Conservation (phyloP, 164 flowering plant genomes). For the Kalanchoe fedtschenkoi region DNA sequence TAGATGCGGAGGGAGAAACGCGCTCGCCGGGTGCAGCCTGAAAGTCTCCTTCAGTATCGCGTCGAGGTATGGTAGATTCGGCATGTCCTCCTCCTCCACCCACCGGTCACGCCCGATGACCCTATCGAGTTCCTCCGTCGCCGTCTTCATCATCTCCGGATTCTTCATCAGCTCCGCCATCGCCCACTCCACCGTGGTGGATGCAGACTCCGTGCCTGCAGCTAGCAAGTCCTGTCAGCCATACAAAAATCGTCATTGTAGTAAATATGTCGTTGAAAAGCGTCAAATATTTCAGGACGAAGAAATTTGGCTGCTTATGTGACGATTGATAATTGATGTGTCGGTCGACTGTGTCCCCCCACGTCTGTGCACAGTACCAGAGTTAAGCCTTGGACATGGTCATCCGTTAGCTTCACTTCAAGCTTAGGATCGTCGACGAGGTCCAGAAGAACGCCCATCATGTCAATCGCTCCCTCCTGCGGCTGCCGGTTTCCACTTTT, state of each 20-base stretch:
- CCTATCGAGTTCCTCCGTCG: conserved; percentile 16
- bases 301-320: no score
- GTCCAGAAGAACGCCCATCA: conserved; percentile 66
- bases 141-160: conserved; percentile 13
- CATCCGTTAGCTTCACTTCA: conserved; percentile 54
- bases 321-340: no score
- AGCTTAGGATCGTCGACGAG: conserved; percentile 59
- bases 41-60: conserved; percentile 17
- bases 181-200: no score
- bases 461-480: conserved; percentile 38
- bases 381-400: conserved; percentile 49
- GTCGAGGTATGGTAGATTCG: conserved; percentile 11
- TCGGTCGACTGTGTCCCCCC: no score
- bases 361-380: conserved; percentile 31
- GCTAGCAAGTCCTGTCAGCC: conserved; percentile 52
- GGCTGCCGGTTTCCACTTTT: conserved; percentile 20
- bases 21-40: conserved; percentile 14
- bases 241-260: no score
- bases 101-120: conserved; percentile 13
- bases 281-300: no score
- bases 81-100: conserved; percentile 18
- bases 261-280: no score
- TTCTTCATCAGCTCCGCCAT: no score
- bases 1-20: conserved; percentile 5
- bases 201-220: conserved; percentile 68